Percentiles rank a stretch among this genome's conserved stretches.
Conservation (phyloP, 1,284 basidiomycete species). For the Ceratobasidium sp. region DNA sequence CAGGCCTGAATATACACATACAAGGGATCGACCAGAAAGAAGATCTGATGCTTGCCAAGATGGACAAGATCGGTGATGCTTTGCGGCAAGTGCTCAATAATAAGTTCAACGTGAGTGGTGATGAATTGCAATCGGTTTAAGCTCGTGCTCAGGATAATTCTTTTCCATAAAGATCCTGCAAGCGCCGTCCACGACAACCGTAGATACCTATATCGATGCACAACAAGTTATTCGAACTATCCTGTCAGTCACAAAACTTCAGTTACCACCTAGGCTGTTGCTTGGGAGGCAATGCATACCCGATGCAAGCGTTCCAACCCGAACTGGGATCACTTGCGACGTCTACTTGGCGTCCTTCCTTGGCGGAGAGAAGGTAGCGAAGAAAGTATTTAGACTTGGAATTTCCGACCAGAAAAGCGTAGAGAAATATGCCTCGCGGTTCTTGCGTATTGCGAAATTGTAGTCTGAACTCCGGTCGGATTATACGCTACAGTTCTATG, state of each 20-base stretch:
- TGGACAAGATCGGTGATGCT: neutral
- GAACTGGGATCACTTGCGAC: constrained; percentile 9
- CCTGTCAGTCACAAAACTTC: constrained; percentile 11
- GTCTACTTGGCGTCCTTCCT: constrained; percentile 7
- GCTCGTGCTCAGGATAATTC: neutral
- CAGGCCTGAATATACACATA: neutral
- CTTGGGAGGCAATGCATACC: constrained; percentile 13
- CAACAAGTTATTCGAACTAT: constrained; percentile 10
- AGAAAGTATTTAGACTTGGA: constrained; percentile 32
- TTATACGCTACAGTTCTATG: constrained; percentile 34
- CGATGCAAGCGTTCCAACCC: neutral
- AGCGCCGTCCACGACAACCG: neutral
- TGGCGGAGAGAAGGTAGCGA: constrained; percentile 24
- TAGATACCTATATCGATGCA: neutral
- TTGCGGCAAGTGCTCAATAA: neutral
- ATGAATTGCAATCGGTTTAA: neutral
- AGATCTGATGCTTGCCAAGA: neutral
- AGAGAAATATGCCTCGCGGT: neutral
- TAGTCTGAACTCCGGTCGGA: constrained; percentile 19
- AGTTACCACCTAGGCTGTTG: constrained; percentile 14
- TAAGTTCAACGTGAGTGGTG: neutral
- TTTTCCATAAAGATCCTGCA: neutral
- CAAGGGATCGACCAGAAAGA: neutral
- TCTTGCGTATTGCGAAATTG: constrained; percentile 16
- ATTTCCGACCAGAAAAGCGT: constrained; percentile 4